Conservation (phyloP, 371 early-diverging fungal genomes). For the Mortierella sp. region DNA sequence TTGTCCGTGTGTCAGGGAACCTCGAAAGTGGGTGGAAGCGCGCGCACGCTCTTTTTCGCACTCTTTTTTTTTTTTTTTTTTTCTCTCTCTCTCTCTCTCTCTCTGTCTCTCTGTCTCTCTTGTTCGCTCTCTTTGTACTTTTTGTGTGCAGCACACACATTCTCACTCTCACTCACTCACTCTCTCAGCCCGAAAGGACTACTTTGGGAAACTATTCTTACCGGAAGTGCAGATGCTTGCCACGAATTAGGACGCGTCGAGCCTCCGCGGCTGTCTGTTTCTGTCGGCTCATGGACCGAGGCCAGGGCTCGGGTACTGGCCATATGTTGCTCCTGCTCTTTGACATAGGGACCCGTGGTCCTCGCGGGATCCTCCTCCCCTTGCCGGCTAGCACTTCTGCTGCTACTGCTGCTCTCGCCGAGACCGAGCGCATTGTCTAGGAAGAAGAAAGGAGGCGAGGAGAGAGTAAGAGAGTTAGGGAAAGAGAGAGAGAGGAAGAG, state of each 20-base stretch:
- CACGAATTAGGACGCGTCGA: constrained; percentile 15
- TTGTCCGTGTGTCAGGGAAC: too few species aligned
- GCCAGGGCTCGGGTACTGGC: constrained; percentile 8
- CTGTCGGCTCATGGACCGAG: constrained; percentile 48
- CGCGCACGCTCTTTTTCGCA: too few species aligned
- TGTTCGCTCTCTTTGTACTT: too few species aligned
- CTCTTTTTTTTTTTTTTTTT: too few species aligned
- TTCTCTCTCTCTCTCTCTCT: too few species aligned
- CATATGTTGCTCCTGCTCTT: constrained; percentile 12
- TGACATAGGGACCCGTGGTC: constrained; percentile 23
- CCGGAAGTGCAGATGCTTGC: constrained; percentile 12
- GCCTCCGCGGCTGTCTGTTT: constrained; percentile 18
- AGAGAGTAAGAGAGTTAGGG: background rate
- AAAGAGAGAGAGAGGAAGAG: background rate
- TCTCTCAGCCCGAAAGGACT: too few species aligned
- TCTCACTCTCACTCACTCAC: too few species aligned
- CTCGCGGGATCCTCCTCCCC: constrained; percentile 7
- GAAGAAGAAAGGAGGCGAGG: constrained; percentile 3
- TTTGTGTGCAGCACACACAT: too few species aligned
- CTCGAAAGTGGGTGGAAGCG: too few species aligned
- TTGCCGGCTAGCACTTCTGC: background rate
- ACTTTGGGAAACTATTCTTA: constrained; percentile 5
- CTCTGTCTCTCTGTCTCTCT: too few species aligned
- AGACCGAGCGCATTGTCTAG: constrained; percentile 5
- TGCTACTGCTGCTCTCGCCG: constrained; percentile 12